Conservation (phyloP, 345 rosid species). For the Aethionema arabicum region DNA sequence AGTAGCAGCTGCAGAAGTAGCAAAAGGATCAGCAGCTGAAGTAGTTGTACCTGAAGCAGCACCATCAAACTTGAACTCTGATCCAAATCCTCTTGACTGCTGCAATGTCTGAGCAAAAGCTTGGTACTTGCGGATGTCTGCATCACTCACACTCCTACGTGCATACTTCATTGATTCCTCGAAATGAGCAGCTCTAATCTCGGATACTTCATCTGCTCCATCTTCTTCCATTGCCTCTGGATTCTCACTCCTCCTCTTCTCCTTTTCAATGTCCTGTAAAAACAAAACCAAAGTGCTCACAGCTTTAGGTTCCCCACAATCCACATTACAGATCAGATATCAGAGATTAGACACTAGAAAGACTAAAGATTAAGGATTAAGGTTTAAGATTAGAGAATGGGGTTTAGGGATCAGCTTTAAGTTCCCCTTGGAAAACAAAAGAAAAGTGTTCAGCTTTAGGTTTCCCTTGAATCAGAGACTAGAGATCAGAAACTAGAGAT, state of each 20-base stretch:
- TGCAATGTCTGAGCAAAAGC: constrained; percentile 95
- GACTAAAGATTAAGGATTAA: too few relatives aligned
- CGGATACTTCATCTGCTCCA: constrained; percentile 66
- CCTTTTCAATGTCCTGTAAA: constrained; percentile 83
- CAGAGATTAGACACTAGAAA: too few relatives aligned
- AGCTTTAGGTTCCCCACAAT: too few relatives aligned
- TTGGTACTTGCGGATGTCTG: constrained; percentile 90
- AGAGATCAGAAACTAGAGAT: too few relatives aligned
- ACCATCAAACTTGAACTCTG: constrained; percentile 73
- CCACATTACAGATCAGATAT: not conserved
- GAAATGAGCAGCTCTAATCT: constrained; percentile 81
- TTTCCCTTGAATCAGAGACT: too few relatives aligned
- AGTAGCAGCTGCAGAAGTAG: constrained; percentile 56
- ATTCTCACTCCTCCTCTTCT: constrained; percentile 71
- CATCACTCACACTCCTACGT: constrained; percentile 88
- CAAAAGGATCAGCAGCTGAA: constrained; percentile 64
- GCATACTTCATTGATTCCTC: constrained; percentile 97
- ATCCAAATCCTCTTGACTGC: constrained; percentile 88
- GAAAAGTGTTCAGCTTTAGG: too few relatives aligned
- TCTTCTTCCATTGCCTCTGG: constrained; percentile 99
- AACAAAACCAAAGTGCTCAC: not conserved
- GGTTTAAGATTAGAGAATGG: too few relatives aligned
- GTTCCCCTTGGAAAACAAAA: too few relatives aligned
- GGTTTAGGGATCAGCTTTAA: too few relatives aligned
- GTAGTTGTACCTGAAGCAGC: constrained; percentile 55